phyloP scores from a whole-genome alignment of 2,329 filamentous ascomycete species.

The Pseudogymnoascus sp. region DNA sequence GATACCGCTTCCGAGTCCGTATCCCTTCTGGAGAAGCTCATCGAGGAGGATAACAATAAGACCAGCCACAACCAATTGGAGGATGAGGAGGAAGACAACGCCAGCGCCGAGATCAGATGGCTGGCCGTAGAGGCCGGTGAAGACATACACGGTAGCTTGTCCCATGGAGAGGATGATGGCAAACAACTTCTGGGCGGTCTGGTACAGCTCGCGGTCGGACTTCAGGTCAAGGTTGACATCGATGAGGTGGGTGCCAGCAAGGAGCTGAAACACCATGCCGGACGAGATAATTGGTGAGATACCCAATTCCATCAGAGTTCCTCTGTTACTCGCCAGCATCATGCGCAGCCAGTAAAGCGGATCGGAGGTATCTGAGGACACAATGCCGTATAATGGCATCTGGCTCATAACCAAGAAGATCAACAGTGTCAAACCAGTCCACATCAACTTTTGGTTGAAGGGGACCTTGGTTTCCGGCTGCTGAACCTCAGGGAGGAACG shows the following conservation, averaged over 20 bases:
- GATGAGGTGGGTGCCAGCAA: conserved; percentile 98
- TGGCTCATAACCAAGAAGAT: conserved; percentile 99
- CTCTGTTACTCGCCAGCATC: conserved; percentile 99
- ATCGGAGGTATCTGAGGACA: conserved; percentile 96
- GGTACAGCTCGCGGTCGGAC: conserved; percentile 98
- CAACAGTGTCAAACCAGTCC: conserved; percentile 87
- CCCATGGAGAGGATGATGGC: conserved; percentile 97
- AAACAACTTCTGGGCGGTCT: conserved; percentile 98
- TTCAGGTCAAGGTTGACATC: conserved; percentile 99
- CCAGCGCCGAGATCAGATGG: conserved; percentile 94
- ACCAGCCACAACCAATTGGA: conserved; percentile 94
- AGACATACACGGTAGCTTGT: conserved; percentile 95
- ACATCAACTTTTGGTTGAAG: conserved; percentile 98
- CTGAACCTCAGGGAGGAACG: conserved; percentile 98
- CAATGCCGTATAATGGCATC: conserved; percentile 98
- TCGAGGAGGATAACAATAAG: conserved; percentile 98
- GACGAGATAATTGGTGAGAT: conserved; percentile 99
- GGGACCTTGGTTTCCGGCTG: conserved; percentile 97
- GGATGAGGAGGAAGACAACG: conserved; percentile 95
- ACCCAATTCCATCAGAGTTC: conserved; percentile 92
- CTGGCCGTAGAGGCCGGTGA: conserved; percentile 95
- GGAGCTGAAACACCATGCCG: conserved; percentile 99
- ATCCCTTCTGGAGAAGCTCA: conserved; percentile 98
- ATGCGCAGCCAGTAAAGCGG: conserved; percentile 99
- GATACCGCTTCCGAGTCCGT: conserved; percentile 96